Percentiles rank a stretch among this genome's conserved stretches.
Conservation (phyloP, 2,329 filamentous ascomycete genomes). For the Fusarium tanahbumbuense region DNA sequence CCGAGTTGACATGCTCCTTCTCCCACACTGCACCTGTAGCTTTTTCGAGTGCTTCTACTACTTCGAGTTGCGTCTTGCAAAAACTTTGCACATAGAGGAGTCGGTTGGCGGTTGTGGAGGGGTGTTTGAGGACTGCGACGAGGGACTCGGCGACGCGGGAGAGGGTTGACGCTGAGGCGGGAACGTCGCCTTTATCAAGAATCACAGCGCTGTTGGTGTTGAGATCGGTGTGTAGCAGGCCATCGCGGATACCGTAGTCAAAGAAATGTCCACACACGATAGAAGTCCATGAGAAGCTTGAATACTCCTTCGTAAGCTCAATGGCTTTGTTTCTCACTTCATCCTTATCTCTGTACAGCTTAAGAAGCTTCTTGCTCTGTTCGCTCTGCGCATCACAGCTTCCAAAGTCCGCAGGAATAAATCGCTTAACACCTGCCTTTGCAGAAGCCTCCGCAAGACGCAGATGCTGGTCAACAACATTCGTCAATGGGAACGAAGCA, state of each 20-base stretch:
- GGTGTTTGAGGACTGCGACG: slow-evolving; percentile 61
- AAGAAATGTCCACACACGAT: slow-evolving; percentile 59
- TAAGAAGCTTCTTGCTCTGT: slow-evolving; percentile 49
- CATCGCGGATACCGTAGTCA: slow-evolving; percentile 61
- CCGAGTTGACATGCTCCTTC: slow-evolving; percentile 50
- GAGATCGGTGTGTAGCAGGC: slow-evolving; percentile 57
- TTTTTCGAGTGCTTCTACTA: slow-evolving; percentile 63
- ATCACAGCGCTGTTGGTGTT: slow-evolving; percentile 58
- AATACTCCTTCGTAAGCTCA: slow-evolving; percentile 47
- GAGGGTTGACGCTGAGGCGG: slow-evolving; percentile 63
- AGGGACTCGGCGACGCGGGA: slow-evolving; percentile 61
- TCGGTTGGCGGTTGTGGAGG: slow-evolving; percentile 63
- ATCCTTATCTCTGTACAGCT: slow-evolving; percentile 52
- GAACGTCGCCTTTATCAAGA: slow-evolving; percentile 63
- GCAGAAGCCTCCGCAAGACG: slow-evolving; percentile 69
- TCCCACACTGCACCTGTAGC: slow-evolving; percentile 57
- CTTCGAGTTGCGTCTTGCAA: slow-evolving; percentile 59
- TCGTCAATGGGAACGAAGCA: slow-evolving; percentile 50
- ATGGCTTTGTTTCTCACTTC: slow-evolving; percentile 49
- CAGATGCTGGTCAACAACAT: slow-evolving; percentile 59
- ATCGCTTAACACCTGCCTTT: slow-evolving; percentile 69
- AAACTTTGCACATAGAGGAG: slow-evolving; percentile 61
- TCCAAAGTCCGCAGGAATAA: slow-evolving; percentile 71
- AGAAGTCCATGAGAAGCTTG: slow-evolving; percentile 63
- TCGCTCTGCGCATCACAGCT: slow-evolving; percentile 52